Base-by-base conservation (phyloP, 208 protist species). In the Phytomonas sp. region DNA sequence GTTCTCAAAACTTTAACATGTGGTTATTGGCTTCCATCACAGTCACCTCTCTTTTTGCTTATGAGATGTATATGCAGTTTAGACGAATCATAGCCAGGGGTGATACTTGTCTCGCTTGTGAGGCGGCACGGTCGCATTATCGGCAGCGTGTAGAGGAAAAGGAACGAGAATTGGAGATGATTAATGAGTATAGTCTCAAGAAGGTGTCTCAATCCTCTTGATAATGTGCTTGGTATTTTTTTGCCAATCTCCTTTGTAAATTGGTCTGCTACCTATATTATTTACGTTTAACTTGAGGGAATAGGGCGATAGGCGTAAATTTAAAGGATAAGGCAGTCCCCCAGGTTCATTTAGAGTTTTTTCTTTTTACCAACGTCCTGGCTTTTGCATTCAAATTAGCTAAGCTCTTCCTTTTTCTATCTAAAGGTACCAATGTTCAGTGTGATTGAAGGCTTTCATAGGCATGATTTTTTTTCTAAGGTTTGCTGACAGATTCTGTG, bases 21-120 rank as follows among this genome's bases (percentile, higher is more conserved):
- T 68, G 40, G 40, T 2, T 46, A 2, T 2, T 68, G 63, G 4
- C 43, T 33, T 43, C 43, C 28, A 29, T 68, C 11, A 51, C 40
- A 17, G 60, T 79, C 33, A 23, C 28, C 23, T 72, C 72, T 0
- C 68, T 94, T 63, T 71, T 95, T 26, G 29, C 70, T 36, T 82
- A 93, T 68, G 90, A 96, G 73, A 69, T 87, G 30, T 89, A 88
- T 40, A 87, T 93, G 71, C 83, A 91, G 76, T 28, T 61, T 13
- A 73, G 71, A 60, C 85, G 87, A 37, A 80, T 96, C 23, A 60
- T 77, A 11, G 81, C 78, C 30, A 85, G 88, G 29, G 90, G 90
- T 20, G 91, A 96, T 72, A 93, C 86, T 33, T 96, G 91, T 67
- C 76, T 81, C 26, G 84, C 91, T 26, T 96, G 91, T 60, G 91